phyloP scores from a whole-genome alignment of 108 stramenopile species.

The Cyclotella atomus region DNA sequence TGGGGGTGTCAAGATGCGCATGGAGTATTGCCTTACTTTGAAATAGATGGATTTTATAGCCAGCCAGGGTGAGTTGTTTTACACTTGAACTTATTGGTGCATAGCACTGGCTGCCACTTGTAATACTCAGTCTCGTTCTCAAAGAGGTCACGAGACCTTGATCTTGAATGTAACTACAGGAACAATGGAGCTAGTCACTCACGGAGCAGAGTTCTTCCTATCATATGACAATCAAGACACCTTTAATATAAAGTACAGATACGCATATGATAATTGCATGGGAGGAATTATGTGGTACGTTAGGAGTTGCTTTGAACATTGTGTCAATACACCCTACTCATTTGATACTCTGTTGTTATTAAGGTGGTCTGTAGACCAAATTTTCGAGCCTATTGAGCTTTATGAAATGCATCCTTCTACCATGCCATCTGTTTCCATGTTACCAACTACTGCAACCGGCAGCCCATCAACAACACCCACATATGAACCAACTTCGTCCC shows the following conservation, averaged over 20 bases:
- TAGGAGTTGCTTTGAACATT: no score
- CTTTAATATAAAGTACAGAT: constrained; percentile 16
- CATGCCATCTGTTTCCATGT: no score
- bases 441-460: neutral
- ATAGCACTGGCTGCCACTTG: no score
- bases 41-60: constrained; percentile 29
- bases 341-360: no score
- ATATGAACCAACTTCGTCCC: neutral
- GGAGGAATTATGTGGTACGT: constrained; percentile 38
- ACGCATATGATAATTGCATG: constrained; percentile 23
- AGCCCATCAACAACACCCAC: constrained; percentile 4
- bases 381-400: no score
- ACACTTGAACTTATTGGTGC: no score
- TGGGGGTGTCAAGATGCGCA: no score
- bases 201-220: constrained; percentile 28
- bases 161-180: constrained; percentile 16
- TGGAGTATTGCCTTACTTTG: constrained; percentile 37
- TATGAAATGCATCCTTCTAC: neutral
- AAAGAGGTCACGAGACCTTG: no score
- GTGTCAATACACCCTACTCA: no score
- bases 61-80: constrained; percentile 23
- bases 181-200: constrained; percentile 30
- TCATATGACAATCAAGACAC: constrained; percentile 33
- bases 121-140: no score
- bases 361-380: no score